Evolutionary conservation across 352 stramenopile species (phyloP).

Genomic region (Phytophthora sansomeana): DNA sequence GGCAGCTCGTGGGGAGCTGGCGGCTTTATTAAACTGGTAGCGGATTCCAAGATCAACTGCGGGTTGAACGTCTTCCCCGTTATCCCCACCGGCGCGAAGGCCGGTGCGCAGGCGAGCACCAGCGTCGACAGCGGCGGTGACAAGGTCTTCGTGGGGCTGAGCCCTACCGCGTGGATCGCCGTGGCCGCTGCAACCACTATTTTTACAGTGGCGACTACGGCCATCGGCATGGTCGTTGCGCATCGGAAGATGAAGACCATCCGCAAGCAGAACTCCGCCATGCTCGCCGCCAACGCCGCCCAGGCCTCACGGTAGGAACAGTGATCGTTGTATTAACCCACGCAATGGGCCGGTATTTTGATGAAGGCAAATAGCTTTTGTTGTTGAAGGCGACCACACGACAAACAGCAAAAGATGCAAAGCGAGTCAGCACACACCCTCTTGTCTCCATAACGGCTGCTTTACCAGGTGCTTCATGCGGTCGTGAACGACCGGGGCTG

Average conservation of each 20-base stretch:
- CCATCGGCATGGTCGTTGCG: conserved; percentile 49
- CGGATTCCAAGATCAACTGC: conserved; percentile 80
- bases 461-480: conserved; percentile 14
- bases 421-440: conserved; percentile 23
- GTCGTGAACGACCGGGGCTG: not conserved
- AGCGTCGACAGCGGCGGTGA: conserved; percentile 73
- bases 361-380: not conserved
- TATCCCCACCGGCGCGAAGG: conserved; percentile 63
- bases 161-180: conserved; percentile 60
- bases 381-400: not conserved
- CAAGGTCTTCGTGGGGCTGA: conserved; percentile 69
- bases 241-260: conserved; percentile 55
- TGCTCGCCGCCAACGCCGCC: conserved; percentile 38
- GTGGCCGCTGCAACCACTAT: conserved; percentile 58
- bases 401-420: conserved; percentile 18
- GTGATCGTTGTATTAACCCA: not conserved
- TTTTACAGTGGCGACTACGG: conserved; percentile 56
- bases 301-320: conserved; percentile 12
- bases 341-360: not conserved
- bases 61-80: conserved; percentile 85
- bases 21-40: conserved; percentile 72
- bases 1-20: conserved; percentile 67
- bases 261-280: conserved; percentile 57
- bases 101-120: conserved; percentile 47
- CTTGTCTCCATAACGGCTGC: conserved; percentile 22